Percentiles rank a stretch among this genome's conserved stretches.
These are phyloP conservation scores for Chimonanthus salicifolius DNA, from an alignment of 164 flowering plant species.

Conservation along the genomic window DNA sequence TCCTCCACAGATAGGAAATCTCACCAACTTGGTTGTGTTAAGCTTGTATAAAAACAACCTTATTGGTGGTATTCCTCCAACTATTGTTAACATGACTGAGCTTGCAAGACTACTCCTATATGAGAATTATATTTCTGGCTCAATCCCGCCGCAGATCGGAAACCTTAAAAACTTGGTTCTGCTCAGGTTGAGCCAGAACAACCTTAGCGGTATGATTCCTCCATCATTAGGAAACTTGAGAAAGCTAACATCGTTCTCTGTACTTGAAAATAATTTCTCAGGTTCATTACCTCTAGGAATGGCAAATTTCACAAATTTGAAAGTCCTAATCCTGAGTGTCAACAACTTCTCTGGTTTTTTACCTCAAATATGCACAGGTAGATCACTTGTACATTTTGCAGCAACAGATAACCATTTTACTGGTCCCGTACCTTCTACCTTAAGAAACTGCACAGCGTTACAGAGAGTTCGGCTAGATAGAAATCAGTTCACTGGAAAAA, in stretches of 20 bases:
- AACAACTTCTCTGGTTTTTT: not conserved
- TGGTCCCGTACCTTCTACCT: slow-evolving; percentile 37
- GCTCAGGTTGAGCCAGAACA: not conserved
- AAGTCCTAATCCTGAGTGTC: not conserved
- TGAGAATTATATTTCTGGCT: not conserved
- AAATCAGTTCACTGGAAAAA: slow-evolving; percentile 37
- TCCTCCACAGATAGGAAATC: not conserved
- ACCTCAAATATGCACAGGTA: slow-evolving; percentile 3
- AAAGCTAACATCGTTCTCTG: not conserved
- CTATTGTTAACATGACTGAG: not conserved
- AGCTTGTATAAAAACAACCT: not conserved
- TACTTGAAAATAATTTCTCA: not conserved
- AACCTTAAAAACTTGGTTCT: not conserved
- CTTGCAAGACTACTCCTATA: not conserved
- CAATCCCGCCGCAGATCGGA: too few relatives aligned
- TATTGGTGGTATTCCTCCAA: not conserved
- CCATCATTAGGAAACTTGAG: slow-evolving; percentile 1
- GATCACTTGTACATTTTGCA: not conserved
- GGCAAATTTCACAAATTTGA: not conserved
- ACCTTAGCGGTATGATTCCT: not conserved
- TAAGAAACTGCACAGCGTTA: slow-evolving; percentile 43
- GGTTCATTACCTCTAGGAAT: slow-evolving; percentile 6
- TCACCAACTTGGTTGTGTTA: not conserved
- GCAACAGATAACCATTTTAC: slow-evolving; percentile 9
- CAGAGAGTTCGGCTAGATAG: slow-evolving; percentile 42